Conservation (phyloP, 2,329 filamentous ascomycete species). For the Pyrenochaeta sp. region DNA sequence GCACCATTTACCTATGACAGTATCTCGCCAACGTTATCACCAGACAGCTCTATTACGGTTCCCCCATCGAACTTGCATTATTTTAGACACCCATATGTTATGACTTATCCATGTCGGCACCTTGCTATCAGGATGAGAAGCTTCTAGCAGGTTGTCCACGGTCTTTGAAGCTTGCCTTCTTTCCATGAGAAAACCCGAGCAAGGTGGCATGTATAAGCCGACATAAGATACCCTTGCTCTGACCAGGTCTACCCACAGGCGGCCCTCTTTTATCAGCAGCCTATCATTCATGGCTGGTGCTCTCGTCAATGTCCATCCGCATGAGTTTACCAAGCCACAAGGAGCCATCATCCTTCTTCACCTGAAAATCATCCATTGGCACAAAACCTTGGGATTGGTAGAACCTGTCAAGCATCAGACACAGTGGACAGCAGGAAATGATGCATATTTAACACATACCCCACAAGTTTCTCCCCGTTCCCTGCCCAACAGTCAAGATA, state of each 20-base stretch:
- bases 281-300: neutral
- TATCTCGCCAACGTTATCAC: too few relatives aligned
- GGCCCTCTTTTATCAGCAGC: neutral
- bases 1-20: too few relatives aligned
- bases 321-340: neutral
- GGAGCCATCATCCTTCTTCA: neutral
- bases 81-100: too few relatives aligned
- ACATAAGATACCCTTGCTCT: too few relatives aligned
- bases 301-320: neutral
- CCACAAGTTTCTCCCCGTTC: neutral
- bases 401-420: neutral
- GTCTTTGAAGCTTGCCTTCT: too few relatives aligned
- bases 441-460: neutral
- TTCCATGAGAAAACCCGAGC: too few relatives aligned
- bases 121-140: too few relatives aligned
- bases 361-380: neutral
- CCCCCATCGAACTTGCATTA: too few relatives aligned
- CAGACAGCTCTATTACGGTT: too few relatives aligned
- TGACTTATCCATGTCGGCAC: too few relatives aligned
- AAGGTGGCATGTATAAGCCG: too few relatives aligned
- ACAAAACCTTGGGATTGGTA: neutral
- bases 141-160: too few relatives aligned
- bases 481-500: constrained; percentile 1
- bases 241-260: neutral
- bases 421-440: neutral